Evolutionary conservation across 805 yeast genomes (phyloP).

Genomic region (Myxozyma lipomycoides): DNA sequence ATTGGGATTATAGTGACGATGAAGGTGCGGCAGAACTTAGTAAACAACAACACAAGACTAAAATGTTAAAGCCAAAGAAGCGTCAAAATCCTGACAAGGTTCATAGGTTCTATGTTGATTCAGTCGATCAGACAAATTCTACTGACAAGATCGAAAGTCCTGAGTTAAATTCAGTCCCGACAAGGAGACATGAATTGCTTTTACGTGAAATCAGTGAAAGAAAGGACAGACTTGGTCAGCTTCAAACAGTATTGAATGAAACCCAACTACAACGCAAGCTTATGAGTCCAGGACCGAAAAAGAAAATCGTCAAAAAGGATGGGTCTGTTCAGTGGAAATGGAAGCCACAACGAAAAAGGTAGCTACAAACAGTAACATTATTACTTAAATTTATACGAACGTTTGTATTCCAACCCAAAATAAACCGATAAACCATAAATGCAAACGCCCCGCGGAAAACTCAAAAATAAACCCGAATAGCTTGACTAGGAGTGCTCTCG

Average conservation of each 20-base stretch:
- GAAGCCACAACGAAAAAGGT: conserved; percentile 54
- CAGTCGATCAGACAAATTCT: conserved; percentile 48
- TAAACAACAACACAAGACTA: conserved; percentile 42
- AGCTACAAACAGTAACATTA: conserved; percentile 1
- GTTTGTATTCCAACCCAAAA: neutral
- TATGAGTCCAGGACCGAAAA: conserved; percentile 86
- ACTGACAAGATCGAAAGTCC: conserved; percentile 50
- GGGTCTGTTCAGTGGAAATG: conserved; percentile 78
- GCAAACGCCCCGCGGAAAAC: conserved; percentile 2
- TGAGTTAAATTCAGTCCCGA: conserved; percentile 26
- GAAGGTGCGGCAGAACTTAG: conserved; percentile 33
- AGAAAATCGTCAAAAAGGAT: conserved; percentile 60
- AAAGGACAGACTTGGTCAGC: conserved; percentile 39
- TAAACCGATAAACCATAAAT: conserved; percentile 1
- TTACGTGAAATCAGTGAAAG: conserved; percentile 31
- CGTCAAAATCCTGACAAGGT: conserved; percentile 31
- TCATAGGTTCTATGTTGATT: conserved; percentile 83
- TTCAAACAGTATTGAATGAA: conserved; percentile 62
- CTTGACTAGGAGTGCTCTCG: conserved; percentile 43
- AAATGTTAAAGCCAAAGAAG: neutral
- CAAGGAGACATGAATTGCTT: conserved; percentile 19
- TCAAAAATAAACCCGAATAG: conserved; percentile 46
- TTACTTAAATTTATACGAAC: neutral
- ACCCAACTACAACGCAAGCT: conserved; percentile 78
- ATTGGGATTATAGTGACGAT: conserved; percentile 46